phyloP scores from a whole-genome alignment of 768 basidiomycete species.

The Suillus discolor region DNA sequence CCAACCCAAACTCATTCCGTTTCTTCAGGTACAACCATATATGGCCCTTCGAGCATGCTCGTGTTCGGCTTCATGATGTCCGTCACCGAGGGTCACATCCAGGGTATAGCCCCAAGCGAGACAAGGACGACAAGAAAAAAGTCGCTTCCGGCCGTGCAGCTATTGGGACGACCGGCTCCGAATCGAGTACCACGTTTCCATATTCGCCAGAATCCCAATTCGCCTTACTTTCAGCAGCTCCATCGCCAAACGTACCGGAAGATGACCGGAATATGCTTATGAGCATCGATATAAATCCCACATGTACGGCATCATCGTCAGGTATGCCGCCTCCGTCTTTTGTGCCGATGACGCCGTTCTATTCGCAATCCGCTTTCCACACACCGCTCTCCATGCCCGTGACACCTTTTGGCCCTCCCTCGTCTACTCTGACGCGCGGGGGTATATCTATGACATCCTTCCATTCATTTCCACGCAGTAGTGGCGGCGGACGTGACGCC shows the following conservation, averaged over 20 bases:
- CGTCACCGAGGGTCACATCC: conserved; percentile 35
- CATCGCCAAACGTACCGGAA: background rate
- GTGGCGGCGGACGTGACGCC: background rate
- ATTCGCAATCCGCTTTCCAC: background rate
- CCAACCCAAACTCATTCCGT: conserved; percentile 3
- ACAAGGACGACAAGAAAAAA: conserved; percentile 25
- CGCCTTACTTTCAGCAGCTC: background rate
- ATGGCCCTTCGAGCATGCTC: conserved; percentile 96
- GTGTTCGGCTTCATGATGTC: conserved; percentile 65
- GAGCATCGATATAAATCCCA: background rate
- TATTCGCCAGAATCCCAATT: background rate
- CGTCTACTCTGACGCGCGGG: background rate
- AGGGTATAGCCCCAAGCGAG: conserved; percentile 5
- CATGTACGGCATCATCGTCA: background rate
- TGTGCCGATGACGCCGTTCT: background rate
- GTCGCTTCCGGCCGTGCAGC: background rate
- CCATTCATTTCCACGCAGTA: background rate
- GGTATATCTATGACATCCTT: background rate
- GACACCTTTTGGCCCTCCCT: conserved; percentile 3
- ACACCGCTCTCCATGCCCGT: background rate
- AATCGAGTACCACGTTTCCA: background rate
- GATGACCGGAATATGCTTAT: background rate
- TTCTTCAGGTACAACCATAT: conserved; percentile 86
- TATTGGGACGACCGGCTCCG: background rate
- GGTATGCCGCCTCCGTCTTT: background rate